Base-by-base conservation (phyloP, 768 basidiomycete genomes). In the Suillus variegatus region DNA sequence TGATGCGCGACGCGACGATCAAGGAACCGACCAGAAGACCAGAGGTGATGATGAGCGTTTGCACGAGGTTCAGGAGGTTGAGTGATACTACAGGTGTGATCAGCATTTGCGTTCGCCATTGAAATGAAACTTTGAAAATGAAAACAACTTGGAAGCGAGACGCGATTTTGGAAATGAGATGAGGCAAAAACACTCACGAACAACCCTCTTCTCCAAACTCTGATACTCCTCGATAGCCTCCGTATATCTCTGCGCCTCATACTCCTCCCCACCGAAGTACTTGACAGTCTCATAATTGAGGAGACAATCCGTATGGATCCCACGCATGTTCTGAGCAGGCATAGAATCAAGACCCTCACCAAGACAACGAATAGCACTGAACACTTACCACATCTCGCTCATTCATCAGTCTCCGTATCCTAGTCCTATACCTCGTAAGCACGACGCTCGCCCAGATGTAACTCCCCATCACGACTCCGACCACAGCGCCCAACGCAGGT, bases 261-360 rank as follows among this genome's bases (percentile, higher is more conserved):
- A 87, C 28, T 85, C 82, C 75, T 97, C 94, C 18, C 93, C 91
- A n/a, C 87, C 88, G 73, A 95, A 95, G 74, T 93, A 93, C 75
- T 93, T 95, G 70, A 94, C 90, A 6, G 93, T 94, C 75, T 92
- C 91, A 66, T 92, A 92, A 72, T 92, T 92, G 61, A 93, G 83
- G 36, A 94, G 77, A 69, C 87, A 88, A 71, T 95, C 93, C 6
- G 91, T 89, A 68, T 93, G 90, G 61, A 95, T 95, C 10, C 90
- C 92, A 46, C 94, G 86, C 28, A 89, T 93, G 32, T 89, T 76
- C 88, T 90, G 58, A 13, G 6, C 12, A 49, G 13, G 22, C 13
- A 6, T 25, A 6, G 6, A 49, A 14, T 7, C 14, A 7, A 49
- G n/a, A 49, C 22, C 22, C 13, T 14, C 13, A 6, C 7, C 6